phyloP scores from a whole-genome alignment of 2,329 filamentous ascomycete genomes.

The Botrytis sinoallii region DNA sequence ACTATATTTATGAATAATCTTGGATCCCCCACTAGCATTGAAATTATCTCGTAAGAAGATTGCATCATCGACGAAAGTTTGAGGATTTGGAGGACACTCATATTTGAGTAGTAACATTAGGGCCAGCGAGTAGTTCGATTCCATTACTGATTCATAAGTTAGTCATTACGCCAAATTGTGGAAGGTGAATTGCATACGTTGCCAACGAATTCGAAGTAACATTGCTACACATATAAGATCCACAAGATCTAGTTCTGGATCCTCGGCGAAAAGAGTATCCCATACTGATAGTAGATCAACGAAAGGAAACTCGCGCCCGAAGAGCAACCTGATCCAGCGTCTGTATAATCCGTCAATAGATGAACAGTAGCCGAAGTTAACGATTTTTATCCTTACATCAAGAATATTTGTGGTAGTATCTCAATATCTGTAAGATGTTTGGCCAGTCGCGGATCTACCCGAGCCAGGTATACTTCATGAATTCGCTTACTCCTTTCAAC shows the following conservation, averaged over 20 bases:
- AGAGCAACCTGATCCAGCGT: constrained; percentile 90
- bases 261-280: constrained; percentile 88
- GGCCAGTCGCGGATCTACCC: constrained; percentile 79
- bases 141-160: constrained; percentile 59
- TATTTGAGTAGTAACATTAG: constrained; percentile 83
- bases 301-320: constrained; percentile 90
- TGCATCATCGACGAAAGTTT: constrained; percentile 83
- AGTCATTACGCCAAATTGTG: not conserved
- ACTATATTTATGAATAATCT: constrained; percentile 70
- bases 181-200: constrained; percentile 53
- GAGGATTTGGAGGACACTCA: constrained; percentile 59
- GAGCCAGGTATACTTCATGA: constrained; percentile 75
- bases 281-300: constrained; percentile 80
- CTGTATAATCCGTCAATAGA: constrained; percentile 25
- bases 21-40: constrained; percentile 56
- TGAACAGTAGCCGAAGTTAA: constrained; percentile 15
- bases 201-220: constrained; percentile 88
- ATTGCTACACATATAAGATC: constrained; percentile 93
- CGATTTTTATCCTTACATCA: constrained; percentile 61
- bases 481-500: constrained; percentile 83
- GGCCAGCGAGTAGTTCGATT: constrained; percentile 83
- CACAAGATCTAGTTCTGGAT: constrained; percentile 74
- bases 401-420: constrained; percentile 91
- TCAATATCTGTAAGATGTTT: constrained; percentile 78
- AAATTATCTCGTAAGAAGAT: constrained; percentile 68